phyloP scores from a whole-genome alignment of 768 basidiomycete species.

The Hericium alpestre region DNA sequence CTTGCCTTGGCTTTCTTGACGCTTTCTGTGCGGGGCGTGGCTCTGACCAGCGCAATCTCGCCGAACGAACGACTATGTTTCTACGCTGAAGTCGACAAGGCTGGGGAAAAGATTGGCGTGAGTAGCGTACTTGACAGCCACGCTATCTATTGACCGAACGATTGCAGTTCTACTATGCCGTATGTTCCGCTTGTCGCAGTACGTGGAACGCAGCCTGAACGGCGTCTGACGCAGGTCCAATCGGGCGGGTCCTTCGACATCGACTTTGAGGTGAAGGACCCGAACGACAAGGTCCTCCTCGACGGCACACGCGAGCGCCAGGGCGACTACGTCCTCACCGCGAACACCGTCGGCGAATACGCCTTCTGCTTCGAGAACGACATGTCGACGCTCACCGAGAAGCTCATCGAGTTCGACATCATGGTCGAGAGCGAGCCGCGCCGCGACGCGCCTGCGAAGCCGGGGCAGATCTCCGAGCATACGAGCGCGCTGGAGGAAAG shows the following conservation, averaged over 20 bases:
- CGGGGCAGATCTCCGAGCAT: conserved; percentile 83
- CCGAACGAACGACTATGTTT: conserved; percentile 85
- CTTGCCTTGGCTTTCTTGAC: conserved; percentile 13
- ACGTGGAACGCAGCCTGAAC: background rate
- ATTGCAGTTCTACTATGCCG: conserved; percentile 92
- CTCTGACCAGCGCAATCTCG: conserved; percentile 68
- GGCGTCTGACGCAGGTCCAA: conserved; percentile 55
- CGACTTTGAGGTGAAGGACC: conserved; percentile 88
- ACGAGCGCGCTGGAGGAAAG: conserved; percentile 92
- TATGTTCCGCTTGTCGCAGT: conserved; percentile 27
- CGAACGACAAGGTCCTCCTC: conserved; percentile 76
- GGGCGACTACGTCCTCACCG: conserved; percentile 95
- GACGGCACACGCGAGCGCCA: conserved; percentile 85
- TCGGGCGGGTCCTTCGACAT: conserved; percentile 96
- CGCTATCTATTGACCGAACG: background rate
- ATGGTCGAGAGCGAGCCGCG: conserved; percentile 98
- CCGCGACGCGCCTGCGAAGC: conserved; percentile 78
- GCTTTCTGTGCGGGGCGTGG: conserved; percentile 33
- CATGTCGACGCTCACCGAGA: conserved; percentile 88
- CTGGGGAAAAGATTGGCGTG: conserved; percentile 84
- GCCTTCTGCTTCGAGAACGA: conserved; percentile 98
- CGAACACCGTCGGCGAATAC: conserved; percentile 83
- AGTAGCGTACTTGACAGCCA: conserved; percentile 19
- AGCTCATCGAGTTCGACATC: conserved; percentile 91
- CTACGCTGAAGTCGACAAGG: conserved; percentile 94